Conservation (phyloP, 176 grass and related monocot species). For the Thinopyrum elongatum region DNA sequence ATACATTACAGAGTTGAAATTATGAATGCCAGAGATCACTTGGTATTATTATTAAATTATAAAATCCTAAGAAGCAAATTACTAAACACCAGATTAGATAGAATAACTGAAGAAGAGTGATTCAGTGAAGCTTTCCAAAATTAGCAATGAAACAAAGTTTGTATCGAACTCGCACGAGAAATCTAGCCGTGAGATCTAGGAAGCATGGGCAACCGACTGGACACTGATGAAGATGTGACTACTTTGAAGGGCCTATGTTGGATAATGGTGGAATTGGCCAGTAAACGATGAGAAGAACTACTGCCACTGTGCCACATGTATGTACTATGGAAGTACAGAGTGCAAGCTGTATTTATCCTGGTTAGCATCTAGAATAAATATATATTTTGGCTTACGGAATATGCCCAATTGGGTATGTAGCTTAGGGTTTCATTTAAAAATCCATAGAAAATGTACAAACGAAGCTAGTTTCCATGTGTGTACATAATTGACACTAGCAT, state of each 20-base stretch:
- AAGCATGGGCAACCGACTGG: not conserved
- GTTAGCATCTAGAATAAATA: not conserved
- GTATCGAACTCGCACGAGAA: not conserved
- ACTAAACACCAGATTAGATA: not conserved
- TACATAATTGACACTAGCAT: not conserved
- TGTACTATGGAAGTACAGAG: not conserved
- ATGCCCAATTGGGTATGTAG: not conserved
- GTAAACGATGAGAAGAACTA: not conserved
- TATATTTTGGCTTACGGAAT: not conserved
- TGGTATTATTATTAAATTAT: not conserved
- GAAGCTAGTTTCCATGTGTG: not conserved
- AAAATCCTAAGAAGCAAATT: constrained; percentile 10
- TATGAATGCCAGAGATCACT: not conserved
- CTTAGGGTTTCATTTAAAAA: not conserved
- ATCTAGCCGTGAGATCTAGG: constrained; percentile 10
- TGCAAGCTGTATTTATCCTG: not conserved
- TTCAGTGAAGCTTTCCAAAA: constrained; percentile 3
- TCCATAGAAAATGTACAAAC: not conserved
- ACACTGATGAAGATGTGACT: not conserved
- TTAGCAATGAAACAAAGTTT: not conserved
- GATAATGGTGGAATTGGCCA: not conserved
- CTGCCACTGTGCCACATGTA: not conserved
- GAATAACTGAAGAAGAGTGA: not conserved
- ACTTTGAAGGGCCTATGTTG: not conserved
- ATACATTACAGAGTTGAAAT: not conserved